Base-by-base conservation (phyloP, 1,284 basidiomycete species). In the Pholiota adiposa region DNA sequence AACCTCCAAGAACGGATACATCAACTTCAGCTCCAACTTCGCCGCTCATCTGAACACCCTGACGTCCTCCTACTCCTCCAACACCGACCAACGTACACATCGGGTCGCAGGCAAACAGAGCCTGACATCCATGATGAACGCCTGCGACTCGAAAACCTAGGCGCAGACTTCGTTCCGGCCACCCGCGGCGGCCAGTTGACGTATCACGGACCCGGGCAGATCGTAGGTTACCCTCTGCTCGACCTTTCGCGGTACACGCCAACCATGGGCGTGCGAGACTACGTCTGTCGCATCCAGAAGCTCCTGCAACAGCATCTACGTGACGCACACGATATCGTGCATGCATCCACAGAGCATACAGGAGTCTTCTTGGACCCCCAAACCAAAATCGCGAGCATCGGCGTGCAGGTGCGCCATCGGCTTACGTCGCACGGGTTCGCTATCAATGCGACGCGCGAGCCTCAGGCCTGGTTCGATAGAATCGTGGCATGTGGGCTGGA, bases 171-270 rank as follows among this genome's bases (percentile, higher is more conserved):
- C 71, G 83, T 92, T 40, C 79, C 86, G 33, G 90, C 96, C 1
- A 84, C 88, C 63, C 83, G 97, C 60, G 97, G 97, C 9, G 97
- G 97, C 1, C 90, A 98, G 74, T 85, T 96, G 58, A 99, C 97
- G 1, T 99, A 95, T 74, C 97, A 99, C 73, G 97, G 97, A 0
- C 97, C 97, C 0, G 97, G 97, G 2, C 97, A 99, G 75, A 81
- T 99, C 63, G 93, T 98, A 12, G 97, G 95, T 33, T 99, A 99
- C 71, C 94, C 96, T 1, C 83, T 98, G 53, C 80, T 98, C 46
- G 96, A 99, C 75, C 82, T 98, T 16, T 78, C 79, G 36, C 83
- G 83, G 41, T 78, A 79, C 58, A 73, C 77, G 23, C 83, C 85
- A 1, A 73, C 79, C 34, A 82, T 87, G 71, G 81, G 88, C 56